Evolutionary conservation across 2,329 filamentous ascomycete species (phyloP), one percentile per base, ranked within the genome.

Genomic region (Drechslerella dactyloides): DNA sequence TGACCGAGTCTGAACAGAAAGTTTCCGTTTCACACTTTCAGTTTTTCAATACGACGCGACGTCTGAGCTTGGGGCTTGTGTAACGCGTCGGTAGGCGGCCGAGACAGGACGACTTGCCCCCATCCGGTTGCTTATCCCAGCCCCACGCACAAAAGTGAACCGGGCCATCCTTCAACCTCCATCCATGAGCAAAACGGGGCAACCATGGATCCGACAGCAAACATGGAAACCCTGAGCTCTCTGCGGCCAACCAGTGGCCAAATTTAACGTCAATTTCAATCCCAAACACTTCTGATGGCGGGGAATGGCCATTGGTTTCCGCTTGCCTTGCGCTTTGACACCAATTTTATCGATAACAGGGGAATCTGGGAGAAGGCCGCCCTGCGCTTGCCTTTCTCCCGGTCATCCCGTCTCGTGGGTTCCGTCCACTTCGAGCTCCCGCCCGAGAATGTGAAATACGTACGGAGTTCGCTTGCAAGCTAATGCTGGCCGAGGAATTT

Each of bases 321-420:
- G 37, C 37, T 33, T 13, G 44, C 44, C 44, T 48, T 48, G 44
- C 44, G 44, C 44, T 48, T 48, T 48, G 44, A 48, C 44, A 23
- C n/a, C 17, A 19, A 48, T 48, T 48, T 48, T 48, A 48, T 48
- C 44, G 44, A 48, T 48, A 48, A 17, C 15, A 48, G 44, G 27
- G 27, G n/a, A n/a, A n/a, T n/a, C n/a, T n/a, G n/a, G 27, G 27
- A 33, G 27, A 33, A 33, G 27, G 27, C 27, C 27, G 27, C n/a
- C 44, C 17, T 6, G 2, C 2, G 37, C 13, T 4, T 5, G 8
- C 17, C 44, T 1, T 19, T 17, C 19, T 48, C 44, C 44, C 44
- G 40, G 40, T 6, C 40, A 17, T 19, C 44, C 44, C 44, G 44
- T 48, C 44, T 48, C 17, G 4, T 19, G 17, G 44, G 17, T n/a